These are phyloP conservation scores for Periconia macrospinosa DNA, from an alignment of 2,329 filamentous ascomycete species.

Conservation along the genomic window DNA sequence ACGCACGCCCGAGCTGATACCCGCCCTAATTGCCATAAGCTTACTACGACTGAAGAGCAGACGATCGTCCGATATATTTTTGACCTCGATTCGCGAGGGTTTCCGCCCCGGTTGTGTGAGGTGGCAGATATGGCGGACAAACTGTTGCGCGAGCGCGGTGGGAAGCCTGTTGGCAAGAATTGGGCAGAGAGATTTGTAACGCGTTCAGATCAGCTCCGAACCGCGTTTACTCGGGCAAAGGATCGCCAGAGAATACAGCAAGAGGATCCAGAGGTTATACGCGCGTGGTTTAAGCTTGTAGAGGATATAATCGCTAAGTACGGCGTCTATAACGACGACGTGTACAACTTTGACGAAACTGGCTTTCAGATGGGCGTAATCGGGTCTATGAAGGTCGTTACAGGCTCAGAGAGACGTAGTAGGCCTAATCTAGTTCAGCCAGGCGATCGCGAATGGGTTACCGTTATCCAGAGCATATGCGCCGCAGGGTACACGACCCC, in stretches of 20 bases:
- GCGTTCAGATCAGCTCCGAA: slow-evolving; percentile 15
- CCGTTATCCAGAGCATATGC: slow-evolving; percentile 21
- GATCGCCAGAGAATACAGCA: slow-evolving; percentile 4
- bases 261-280: slow-evolving; percentile 8
- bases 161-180: slow-evolving; percentile 11
- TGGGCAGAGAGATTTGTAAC: slow-evolving; percentile 14
- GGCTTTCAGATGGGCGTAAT: slow-evolving; percentile 17
- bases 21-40: slow-evolving; percentile 6
- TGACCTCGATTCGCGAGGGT: slow-evolving; percentile 14
- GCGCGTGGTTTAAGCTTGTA: slow-evolving; percentile 11
- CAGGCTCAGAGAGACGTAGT: slow-evolving; percentile 11
- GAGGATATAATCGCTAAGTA: slow-evolving; percentile 12
- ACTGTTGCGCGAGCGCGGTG: slow-evolving; percentile 12
- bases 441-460: slow-evolving; percentile 34
- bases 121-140: slow-evolving; percentile 22
- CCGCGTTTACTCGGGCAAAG: slow-evolving; percentile 15
- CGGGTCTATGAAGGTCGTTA: slow-evolving; percentile 9
- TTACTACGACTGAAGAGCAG: slow-evolving; percentile 14
- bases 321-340: slow-evolving; percentile 11
- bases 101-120: slow-evolving; percentile 10
- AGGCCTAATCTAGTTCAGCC: slow-evolving; percentile 21
- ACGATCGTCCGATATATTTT: slow-evolving; percentile 18
- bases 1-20: not conserved
- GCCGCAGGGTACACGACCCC: slow-evolving; percentile 9
- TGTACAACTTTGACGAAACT: slow-evolving; percentile 23